These are phyloP conservation scores for Solanum etuberosum DNA, from an alignment of 257 asterid species.

Conservation along the genomic window DNA sequence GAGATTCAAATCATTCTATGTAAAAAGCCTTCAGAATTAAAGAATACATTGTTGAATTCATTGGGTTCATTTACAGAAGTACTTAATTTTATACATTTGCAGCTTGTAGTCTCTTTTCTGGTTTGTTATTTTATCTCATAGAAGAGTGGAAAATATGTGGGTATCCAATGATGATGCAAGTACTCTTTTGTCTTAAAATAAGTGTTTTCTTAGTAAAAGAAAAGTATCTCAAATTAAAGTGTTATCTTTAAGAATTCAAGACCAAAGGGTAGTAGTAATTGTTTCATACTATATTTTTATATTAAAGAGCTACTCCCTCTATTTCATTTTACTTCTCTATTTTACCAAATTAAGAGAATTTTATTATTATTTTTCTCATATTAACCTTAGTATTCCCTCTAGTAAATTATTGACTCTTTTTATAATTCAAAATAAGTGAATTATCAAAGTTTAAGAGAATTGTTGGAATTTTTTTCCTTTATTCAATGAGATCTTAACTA, in stretches of 20 bases:
- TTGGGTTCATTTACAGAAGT: not conserved
- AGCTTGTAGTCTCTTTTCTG: not conserved
- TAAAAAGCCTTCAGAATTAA: not conserved
- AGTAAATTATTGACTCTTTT: not conserved
- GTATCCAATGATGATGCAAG: not conserved
- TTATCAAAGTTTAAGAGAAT: not conserved
- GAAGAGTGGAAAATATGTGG: not conserved
- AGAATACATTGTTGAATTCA: not conserved
- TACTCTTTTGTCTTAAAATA: not conserved
- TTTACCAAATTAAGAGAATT: not conserved
- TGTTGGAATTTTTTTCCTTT: not conserved
- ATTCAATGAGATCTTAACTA: not conserved
- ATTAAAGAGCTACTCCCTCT: no score
- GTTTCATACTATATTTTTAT: no score
- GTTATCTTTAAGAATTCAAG: not conserved
- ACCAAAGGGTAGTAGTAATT: not conserved
- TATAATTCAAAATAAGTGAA: not conserved
- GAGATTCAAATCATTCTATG: not conserved
- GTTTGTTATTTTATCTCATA: not conserved
- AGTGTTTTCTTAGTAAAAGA: not conserved
- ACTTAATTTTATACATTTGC: not conserved
- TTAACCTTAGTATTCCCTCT: not conserved
- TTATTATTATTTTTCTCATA: not conserved
- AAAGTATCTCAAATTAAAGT: not conserved
- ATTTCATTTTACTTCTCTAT: not conserved